Base-by-base conservation (phyloP, 495 filamentous ascomycete genomes). In the Neurospora sublineolata region DNA sequence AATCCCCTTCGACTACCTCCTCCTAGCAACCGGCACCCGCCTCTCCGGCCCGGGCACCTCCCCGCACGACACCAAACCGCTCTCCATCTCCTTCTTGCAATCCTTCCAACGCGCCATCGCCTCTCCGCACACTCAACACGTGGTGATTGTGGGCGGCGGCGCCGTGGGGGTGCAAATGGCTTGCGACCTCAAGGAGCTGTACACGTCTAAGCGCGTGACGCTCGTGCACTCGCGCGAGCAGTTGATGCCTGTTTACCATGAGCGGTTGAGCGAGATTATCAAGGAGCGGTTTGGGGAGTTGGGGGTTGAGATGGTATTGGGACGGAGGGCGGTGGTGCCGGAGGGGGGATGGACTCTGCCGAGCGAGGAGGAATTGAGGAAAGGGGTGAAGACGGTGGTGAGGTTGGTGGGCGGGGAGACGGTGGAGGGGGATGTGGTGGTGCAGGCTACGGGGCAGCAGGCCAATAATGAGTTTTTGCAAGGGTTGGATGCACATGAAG, bases 81-180 rank as follows among this genome's bases (percentile, higher is more conserved):
- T 68, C 0, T 71, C 75, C 1, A 72, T 76, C 5, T n/a, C 39
- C 8, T 88, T 88, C 68, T 80, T 85, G 4, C 78, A 76, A 18
- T 64, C 11, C 3, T 78, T 82, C 68, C 82, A 86, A 27, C 30
- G 40, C 7, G 67, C 37, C 20, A 77, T 86, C 27, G 33, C 69
- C 16, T 9, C 58, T 1, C 77, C 86, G 72, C 77, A n/a, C 11
- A 83, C 81, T 0, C 14, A 30, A 1, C 46, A 58, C 20, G 83
- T 90, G 74, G 75, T 83, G 4, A 81, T 90, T 39, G 80, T 88
- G 4, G 88, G 88, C 10, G 88, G 87, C 9, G 88, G 88, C 10
- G 86, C 88, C 4, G 87, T 89, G 0, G 88, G 87, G 0, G 83
- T 90, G 12, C 84, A 90, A 74, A 83, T 89, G 79, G 87, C 87